Evolutionary conservation across 202 grass and related monocot genomes (phyloP), one percentile per base, ranked within the genome.

Genomic region (Brachypodium distachyon): DNA sequence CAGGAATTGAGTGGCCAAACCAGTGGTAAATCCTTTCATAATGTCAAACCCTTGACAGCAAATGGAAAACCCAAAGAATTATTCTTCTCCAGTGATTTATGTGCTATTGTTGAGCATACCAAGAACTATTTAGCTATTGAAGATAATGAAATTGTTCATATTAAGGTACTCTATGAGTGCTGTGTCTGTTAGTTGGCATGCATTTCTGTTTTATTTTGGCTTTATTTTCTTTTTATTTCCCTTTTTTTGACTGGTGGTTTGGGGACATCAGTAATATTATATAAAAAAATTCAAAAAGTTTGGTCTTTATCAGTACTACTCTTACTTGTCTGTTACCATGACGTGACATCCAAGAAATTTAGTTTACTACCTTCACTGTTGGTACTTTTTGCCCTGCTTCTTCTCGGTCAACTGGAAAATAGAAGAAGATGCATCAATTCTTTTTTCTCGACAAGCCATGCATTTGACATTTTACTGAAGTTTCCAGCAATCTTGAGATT

Each of bases 21-120:
- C 17, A 81, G 53, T 59, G 83, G 81, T 37, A 85, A 87, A 76
- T 51, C 87, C 68, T 98, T 94, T 65, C 77, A 92, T 84, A 92
- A 95, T 86, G 95, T 90, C 19, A 94, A 98, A 83, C 72, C 76
- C 29, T 81, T 98, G 36, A 95, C 87, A 67, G 78, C 92, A 76
- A 90, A 92, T 54, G 87, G 82, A 77, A 95, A 83, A 54, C 89
- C 95, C 3, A 95, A 85, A 81, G 91, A 98, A 79, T 77, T 92
- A 43, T 95, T 98, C 77, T 98, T 98, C 48, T 98, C 91, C 13
- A 95, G 95, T 81, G 95, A 98, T 84, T 81, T 94, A 70, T 98
- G 80, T 88, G 95, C 91, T 84, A 98, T 98, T 81, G 91, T 98
- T 58, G 95, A 98, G 71, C 95, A 98, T 82, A 94, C 95, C 37